phyloP scores from a whole-genome alignment of 164 flowering plant species.

The Stephania cephalantha region DNA sequence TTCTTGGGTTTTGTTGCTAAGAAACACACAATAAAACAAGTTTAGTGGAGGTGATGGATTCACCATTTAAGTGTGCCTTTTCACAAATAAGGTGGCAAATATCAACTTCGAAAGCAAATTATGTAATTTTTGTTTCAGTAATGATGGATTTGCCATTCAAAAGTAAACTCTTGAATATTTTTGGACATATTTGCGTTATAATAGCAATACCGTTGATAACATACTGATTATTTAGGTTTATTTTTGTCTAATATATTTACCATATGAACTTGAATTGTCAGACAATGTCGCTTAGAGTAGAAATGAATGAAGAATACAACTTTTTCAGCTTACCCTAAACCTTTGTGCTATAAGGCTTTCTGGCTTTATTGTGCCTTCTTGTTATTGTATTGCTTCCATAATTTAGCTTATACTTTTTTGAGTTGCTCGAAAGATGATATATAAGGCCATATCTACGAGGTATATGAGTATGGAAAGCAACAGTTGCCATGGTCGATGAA shows the following conservation, averaged over 20 bases:
- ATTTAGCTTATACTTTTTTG: neutral
- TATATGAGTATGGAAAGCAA: too few species aligned
- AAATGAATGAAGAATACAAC: neutral
- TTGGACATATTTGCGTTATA: neutral
- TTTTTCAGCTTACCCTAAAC: neutral
- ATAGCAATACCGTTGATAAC: neutral
- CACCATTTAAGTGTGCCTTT: slow-evolving; percentile 44
- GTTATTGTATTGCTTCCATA: neutral
- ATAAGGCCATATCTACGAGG: too few species aligned
- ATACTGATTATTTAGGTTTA: neutral
- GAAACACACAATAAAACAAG: too few species aligned
- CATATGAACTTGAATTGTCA: neutral
- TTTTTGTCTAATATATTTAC: neutral
- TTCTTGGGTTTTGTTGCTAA: too few species aligned
- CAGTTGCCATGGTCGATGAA: too few species aligned
- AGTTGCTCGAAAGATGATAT: neutral
- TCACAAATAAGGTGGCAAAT: slow-evolving; percentile 78
- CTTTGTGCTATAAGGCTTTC: neutral
- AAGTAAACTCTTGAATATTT: neutral
- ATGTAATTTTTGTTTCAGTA: neutral
- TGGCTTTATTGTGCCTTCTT: neutral
- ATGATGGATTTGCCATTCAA: neutral
- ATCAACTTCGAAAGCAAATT: neutral
- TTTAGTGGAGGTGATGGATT: too few species aligned
- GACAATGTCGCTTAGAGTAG: neutral